Percentiles rank a stretch among this genome's conserved stretches.
Conservation (phyloP, 108 stramenopile genomes). For the Pseudonitzschia delicatissima region DNA sequence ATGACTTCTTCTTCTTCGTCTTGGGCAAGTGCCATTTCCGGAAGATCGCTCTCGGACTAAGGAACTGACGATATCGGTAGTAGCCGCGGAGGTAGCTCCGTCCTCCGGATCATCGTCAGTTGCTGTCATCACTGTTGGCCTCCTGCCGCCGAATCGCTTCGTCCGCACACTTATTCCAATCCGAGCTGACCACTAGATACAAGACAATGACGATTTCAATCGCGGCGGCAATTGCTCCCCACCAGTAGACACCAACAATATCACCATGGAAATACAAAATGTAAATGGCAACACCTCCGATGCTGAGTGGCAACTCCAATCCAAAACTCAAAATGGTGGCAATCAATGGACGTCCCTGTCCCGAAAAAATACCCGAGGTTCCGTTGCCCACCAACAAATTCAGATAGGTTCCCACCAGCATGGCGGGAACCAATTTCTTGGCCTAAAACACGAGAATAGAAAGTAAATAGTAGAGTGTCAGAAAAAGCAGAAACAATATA, state of each 20-base stretch:
- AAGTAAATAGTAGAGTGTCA: background rate
- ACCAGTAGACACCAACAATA: slow-evolving; percentile 47
- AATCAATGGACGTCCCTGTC: slow-evolving; percentile 49
- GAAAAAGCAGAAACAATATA: background rate
- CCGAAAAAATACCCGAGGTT: slow-evolving; percentile 45
- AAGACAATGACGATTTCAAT: slow-evolving; percentile 40
- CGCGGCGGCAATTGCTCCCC: slow-evolving; percentile 35
- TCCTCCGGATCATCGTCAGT: background rate
- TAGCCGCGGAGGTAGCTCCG: background rate
- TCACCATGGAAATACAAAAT: slow-evolving; percentile 40
- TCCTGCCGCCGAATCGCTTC: slow-evolving; percentile 42
- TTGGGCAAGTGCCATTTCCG: background rate
- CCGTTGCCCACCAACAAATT: slow-evolving; percentile 44
- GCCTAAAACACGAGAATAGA: background rate
- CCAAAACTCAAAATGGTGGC: slow-evolving; percentile 46
- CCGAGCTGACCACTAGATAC: slow-evolving; percentile 17
- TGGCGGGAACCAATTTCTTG: slow-evolving; percentile 35
- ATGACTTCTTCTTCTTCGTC: background rate
- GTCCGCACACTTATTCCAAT: slow-evolving; percentile 41
- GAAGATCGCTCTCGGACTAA: too few relatives aligned
- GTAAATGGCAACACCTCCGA: slow-evolving; percentile 47
- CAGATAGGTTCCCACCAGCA: slow-evolving; percentile 46
- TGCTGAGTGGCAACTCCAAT: slow-evolving; percentile 46
- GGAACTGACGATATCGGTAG: too few relatives aligned
- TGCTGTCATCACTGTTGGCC: slow-evolving; percentile 4